Evolutionary conservation across 768 basidiomycete species (phyloP), one percentile per base, ranked within the genome.

Genomic region (Harrya chromipes): DNA sequence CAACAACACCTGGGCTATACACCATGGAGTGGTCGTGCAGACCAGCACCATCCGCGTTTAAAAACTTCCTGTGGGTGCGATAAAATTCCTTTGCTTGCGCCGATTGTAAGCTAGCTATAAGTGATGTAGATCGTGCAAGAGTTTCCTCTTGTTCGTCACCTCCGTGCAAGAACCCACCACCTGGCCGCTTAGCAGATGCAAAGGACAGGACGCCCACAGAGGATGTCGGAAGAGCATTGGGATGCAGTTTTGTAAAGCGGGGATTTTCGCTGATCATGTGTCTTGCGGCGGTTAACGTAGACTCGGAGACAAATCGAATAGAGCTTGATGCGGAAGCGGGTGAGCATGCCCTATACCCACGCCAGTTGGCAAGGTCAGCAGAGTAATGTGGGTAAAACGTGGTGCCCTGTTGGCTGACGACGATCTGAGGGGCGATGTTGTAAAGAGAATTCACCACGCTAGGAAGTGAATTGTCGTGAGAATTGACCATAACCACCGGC

Each of bases 1-100:
- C 71, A 37, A 70, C 64, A 23, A 78, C 70, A 14, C 67, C 67
- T 9, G 76, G 76, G 29, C 71, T 71, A 57, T 75, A 78, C 31
- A 78, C 68, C 67, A 77, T 73, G 16, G 76, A 71, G 44, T 77
- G 75, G 48, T 75, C 74, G n/a, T 73, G 67, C 19, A 75, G 54
- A 21, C 74, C 74, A 17, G 67, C 72, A 26, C 73, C 73, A 35
- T 74, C 73, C 1, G 59, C 60, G 9, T 43, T 58, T 16, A 63
- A 52, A 44, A 65, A 71, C 5, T 60, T 62, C 49, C 55, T 62
- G 55, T 75, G 74, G 47, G 71, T 69, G 31, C 60, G 51, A 59
- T 77, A 78, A 52, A 78, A 77, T 24, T 65, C 60, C 47, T 60
- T 61, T 23, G 63, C 74, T 7, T 62, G 64, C 17, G 62, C 53